Evolutionary conservation across 208 protist genomes (phyloP).

Genomic region (Leishmania gerbilli): DNA sequence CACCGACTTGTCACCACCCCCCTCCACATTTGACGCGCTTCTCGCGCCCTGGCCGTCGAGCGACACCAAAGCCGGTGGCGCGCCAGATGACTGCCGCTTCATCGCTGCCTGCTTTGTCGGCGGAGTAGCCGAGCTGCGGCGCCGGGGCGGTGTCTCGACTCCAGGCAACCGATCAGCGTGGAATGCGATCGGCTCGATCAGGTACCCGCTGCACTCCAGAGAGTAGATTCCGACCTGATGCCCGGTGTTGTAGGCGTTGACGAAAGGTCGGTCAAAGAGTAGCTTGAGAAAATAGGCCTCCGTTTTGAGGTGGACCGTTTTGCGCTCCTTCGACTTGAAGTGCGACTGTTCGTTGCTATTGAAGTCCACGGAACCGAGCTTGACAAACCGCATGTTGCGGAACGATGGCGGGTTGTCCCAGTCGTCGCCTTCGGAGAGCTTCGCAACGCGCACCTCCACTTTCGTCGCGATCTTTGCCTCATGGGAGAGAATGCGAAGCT

Average conservation of each 20-base stretch:
- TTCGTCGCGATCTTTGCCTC: conserved; percentile 86
- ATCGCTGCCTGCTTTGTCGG: neutral
- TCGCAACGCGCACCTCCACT: conserved; percentile 84
- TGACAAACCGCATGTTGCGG: conserved; percentile 62
- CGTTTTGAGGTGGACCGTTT: conserved; percentile 86
- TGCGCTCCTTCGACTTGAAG: conserved; percentile 85
- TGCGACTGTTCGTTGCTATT: conserved; percentile 80
- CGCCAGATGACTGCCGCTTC: neutral
- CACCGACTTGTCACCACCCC: neutral
- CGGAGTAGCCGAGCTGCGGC: neutral
- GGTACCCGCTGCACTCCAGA: conserved; percentile 73
- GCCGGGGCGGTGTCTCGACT: neutral
- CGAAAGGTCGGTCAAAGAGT: conserved; percentile 73
- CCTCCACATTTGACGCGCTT: neutral
- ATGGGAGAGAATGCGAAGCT: conserved; percentile 86
- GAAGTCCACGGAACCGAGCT: conserved; percentile 84
- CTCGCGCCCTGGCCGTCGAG: too few species aligned
- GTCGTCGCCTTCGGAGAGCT: conserved; percentile 37
- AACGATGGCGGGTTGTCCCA: conserved; percentile 60
- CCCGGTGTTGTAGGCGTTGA: conserved; percentile 67
- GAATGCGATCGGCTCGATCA: conserved; percentile 18
- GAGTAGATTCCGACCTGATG: conserved; percentile 87
- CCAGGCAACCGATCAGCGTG: conserved; percentile 27
- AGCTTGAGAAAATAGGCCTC: conserved; percentile 90
- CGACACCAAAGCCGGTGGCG: neutral